Base-by-base conservation (phyloP, 108 stramenopile species). In the Pseudonitzschia multiseries region DNA sequence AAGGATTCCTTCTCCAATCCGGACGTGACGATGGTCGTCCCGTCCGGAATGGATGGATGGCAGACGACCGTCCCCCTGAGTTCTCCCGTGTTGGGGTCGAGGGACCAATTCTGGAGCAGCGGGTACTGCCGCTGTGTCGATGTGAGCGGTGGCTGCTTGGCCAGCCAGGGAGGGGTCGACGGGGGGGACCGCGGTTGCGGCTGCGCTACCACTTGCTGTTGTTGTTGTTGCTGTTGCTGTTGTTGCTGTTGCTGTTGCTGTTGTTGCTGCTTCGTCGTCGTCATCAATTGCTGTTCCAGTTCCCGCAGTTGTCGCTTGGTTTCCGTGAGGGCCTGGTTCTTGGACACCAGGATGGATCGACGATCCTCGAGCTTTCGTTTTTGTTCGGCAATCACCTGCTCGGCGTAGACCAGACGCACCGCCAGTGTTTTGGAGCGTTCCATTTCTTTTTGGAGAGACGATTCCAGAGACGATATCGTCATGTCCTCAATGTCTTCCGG, bases 41-140 rank as follows among this genome's bases (percentile, higher is more conserved):
- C 40, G 80, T 52, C 20, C 72, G 76, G 20, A 71, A 82, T 9
- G 76, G 82, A 53, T 78, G 82, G 68, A 83, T 87, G 69, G 31
- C 40, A 24, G 8, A 22, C 9, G 0, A 57, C 69, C 14, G 54
- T 46, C 3, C 44, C 66, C 31, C 40, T 67, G 44, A 67, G 12
- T 48, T 67, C 66, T 22, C 44, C 66, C 0, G 66, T 40, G 36
- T 67, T 67, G 31, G 24, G 27, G 48, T 67, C 48, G 13, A 67
- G 40, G 26, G 46, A 21, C 66, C 66, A 67, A 50, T 67, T 48
- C 27, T 22, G 9, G 8, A 67, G 40, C n/a, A 67, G 28, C 8
- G 66, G 66, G 28, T 67, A 67, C 4, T 67, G 33, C 18, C 64
- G 31, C 22, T 67, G 44, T 8, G n/a, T 67, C 0, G 66, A 48